These are phyloP conservation scores for Acer campestre DNA, from an alignment of 345 rosid species.

Conservation along the genomic window DNA sequence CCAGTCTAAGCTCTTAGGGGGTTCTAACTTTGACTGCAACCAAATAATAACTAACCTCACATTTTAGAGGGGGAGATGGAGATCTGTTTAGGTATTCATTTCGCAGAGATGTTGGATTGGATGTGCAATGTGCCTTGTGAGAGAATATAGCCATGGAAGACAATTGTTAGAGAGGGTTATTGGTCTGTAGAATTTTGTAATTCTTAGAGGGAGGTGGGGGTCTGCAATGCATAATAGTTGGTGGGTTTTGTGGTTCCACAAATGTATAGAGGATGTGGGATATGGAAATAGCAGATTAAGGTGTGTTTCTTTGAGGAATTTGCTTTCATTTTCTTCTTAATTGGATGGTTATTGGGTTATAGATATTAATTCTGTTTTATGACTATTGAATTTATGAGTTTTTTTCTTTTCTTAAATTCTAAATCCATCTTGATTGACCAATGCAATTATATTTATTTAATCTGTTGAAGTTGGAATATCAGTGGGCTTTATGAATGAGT, in stretches of 20 bases:
- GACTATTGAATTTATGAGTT: not conserved
- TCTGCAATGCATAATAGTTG: constrained; percentile 21
- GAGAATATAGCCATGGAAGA: not conserved
- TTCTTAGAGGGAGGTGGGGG: constrained; percentile 2
- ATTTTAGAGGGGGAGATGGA: constrained; percentile 7
- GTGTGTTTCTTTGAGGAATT: constrained; percentile 1
- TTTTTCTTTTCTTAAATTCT: constrained; percentile 6
- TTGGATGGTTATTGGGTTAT: not conserved
- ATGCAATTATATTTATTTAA: not conserved
- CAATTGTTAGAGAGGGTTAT: constrained; percentile 10
- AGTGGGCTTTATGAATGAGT: too few relatives aligned
- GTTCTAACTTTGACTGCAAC: constrained; percentile 24
- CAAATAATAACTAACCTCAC: constrained; percentile 21
- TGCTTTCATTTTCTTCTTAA: not conserved
- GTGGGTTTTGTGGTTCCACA: not conserved
- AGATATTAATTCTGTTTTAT: not conserved
- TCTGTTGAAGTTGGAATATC: not conserved
- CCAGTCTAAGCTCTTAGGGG: constrained; percentile 33
- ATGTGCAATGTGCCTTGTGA: not conserved
- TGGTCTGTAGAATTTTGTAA: not conserved
- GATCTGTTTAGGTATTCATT: constrained; percentile 11
- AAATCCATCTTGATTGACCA: constrained; percentile 21
- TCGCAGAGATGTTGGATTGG: not conserved
- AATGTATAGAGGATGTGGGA: constrained; percentile 37
- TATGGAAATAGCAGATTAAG: constrained; percentile 21